Evolutionary conservation across 169 alveolate species (phyloP), one percentile per base, ranked within the genome.

Genomic region (Plasmodium cynomolgi): DNA sequence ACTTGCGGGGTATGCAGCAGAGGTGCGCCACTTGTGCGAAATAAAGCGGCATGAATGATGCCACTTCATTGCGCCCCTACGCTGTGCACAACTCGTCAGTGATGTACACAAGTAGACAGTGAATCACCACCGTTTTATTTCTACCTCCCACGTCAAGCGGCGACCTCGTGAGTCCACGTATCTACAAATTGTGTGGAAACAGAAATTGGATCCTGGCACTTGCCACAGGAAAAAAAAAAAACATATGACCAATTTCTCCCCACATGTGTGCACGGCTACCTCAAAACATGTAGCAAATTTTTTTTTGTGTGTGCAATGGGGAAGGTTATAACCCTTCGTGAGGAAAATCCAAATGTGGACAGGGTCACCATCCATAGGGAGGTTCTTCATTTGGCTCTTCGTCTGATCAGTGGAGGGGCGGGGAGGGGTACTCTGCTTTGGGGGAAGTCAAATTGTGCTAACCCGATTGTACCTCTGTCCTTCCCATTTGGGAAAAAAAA

Each of bases 21-120:
- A 54, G 90, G 90, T 81, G 90, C 90, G 90, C 56, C 37, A 81
- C 29, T 1, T 39, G 56, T 13, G 29, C 31, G 31, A 23, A 26
- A 62, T n/a, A 62, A 62, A 79, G 54, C 54, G 29, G 72, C 3
- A 20, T 26, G 44, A 79, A 20, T 20, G 15, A 23, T 20, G 56
- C 68, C 23, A 37, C 33, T 81, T 31, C 39, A 31, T 56, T 62
- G 15, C 15, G 13, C 3, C 17, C 75, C 29, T n/a, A 31, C 33
- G 15, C 2, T 62, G 33, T 20, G 75, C 34, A 62, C 75, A 62
- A n/a, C 11, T 62, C 37, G 26, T 1, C 75, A 62, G 11, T 6
- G 37, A 62, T 3, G 33, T 62, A 62, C 33, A 20, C 75, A 62
- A n/a, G 15, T 62, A 23, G 37, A 20, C 33, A 17, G 26, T 20